Evolutionary conservation across 106 monocot genomes (phyloP), one percentile per base, ranked within the genome.

Genomic region (Apostasia ramifera): DNA sequence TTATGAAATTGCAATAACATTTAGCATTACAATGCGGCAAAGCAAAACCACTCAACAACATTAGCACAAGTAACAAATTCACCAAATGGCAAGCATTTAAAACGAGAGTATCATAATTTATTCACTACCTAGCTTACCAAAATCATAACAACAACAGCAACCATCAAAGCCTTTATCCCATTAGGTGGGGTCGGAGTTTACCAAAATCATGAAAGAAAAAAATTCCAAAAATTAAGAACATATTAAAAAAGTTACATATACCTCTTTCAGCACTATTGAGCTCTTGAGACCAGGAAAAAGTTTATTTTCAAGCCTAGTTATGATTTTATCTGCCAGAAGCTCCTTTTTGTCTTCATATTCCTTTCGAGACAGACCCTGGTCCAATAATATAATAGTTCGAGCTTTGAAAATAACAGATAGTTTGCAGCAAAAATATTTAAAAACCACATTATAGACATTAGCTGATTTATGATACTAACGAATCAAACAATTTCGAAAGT

Each of bases 181-280:
- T 26, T 26, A 26, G 26, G 26, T 26, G 26, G 26, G 26, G 26
- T 26, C 26, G 26, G 26, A 26, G 26, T 26, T 26, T 26, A 26
- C 26, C 26, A 26, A 26, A 26, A 26, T 26, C 26, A 26, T 26
- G 26, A 26, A 26, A 50, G 50, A 5, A 50, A 50, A 50, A 50
- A 50, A 50, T 50, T 8, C 50, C 50, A 50, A 50, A 50, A 50
- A 50, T 5, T 4, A 50, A 50, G 8, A 5, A 50, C 8, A 5
- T 0, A 5, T 4, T 4, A 50, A 50, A 50, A 50, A 50, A 50
- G 8, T 50, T 50, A 8, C 50, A 48, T 8, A 44, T 78, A 97
- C 97, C 97, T 97, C 97, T 77, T 92, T 90, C 57, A 97, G 81
- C 6, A 80, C 74, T 80, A 97, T 79, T 38, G 97, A 82, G 52